Evolutionary conservation across 176 grass and related monocot species (phyloP).

Genomic region (Cenchrus purpureus): DNA sequence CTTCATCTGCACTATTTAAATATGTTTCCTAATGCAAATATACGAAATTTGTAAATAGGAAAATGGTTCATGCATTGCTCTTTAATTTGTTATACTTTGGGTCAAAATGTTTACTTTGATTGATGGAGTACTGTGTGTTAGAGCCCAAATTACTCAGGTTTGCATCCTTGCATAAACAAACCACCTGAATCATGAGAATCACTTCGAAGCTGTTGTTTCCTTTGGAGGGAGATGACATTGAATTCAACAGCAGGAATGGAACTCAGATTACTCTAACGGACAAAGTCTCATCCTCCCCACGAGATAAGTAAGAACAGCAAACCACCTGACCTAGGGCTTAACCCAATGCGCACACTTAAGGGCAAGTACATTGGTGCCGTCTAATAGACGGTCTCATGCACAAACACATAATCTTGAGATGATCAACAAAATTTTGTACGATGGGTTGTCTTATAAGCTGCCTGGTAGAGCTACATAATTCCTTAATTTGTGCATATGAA

Average conservation of each 20-base stretch:
- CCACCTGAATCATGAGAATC: neutral
- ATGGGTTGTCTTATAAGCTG: too few species aligned
- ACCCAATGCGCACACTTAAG: conserved; percentile 11
- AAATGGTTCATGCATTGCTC: neutral
- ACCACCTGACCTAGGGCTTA: neutral
- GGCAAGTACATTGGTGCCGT: too few species aligned
- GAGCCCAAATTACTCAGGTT: neutral
- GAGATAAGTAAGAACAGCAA: conserved; percentile 1
- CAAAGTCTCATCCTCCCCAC: neutral
- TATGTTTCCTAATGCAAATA: neutral
- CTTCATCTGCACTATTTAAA: neutral
- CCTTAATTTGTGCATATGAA: too few species aligned
- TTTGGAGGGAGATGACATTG: conserved; percentile 5
- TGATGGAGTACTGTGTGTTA: conserved; percentile 1
- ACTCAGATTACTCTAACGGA: neutral
- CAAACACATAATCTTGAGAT: too few species aligned
- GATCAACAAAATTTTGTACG: too few species aligned
- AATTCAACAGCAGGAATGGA: neutral
- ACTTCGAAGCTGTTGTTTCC: neutral
- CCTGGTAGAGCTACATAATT: too few species aligned
- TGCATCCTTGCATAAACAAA: neutral
- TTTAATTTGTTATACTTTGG: conserved; percentile 11
- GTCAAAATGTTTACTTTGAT: conserved; percentile 9
- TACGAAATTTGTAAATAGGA: neutral
- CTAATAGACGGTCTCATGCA: too few species aligned